Evolutionary conservation across 306 rosid genomes (phyloP).

Genomic region (Quercus aquifolioides): DNA sequence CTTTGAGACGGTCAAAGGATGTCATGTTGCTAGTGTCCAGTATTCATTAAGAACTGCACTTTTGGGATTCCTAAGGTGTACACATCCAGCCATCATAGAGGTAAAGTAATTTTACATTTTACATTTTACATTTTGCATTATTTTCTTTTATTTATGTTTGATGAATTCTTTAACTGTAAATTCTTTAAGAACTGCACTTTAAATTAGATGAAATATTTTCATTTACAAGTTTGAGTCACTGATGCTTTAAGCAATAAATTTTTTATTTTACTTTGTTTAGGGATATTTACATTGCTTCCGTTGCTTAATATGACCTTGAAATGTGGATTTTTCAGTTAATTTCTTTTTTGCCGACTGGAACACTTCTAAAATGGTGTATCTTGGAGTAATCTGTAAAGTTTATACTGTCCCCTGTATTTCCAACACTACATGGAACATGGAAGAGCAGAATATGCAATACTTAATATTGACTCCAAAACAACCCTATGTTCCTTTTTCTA

Average conservation of each 20-base stretch:
- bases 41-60: constrained; percentile 85
- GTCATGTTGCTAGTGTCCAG: constrained; percentile 75
- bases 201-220: background rate
- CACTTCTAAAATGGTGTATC: background rate
- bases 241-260: background rate
- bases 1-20: constrained; percentile 62
- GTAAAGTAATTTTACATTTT: constrained; percentile 33
- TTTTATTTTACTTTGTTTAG: background rate
- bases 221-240: background rate
- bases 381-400: background rate
- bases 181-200: background rate
- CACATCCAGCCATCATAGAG: constrained; percentile 76
- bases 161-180: background rate
- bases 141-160: constrained; percentile 5
- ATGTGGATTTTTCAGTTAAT: background rate
- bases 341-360: background rate
- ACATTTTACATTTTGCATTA: background rate
- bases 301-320: background rate
- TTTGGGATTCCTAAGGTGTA: constrained; percentile 89
- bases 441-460: background rate
- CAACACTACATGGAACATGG: background rate
- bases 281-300: background rate
- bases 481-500: background rate
- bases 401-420: background rate
- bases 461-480: background rate